A percentile compares a stretch with the other conserved stretches of the same genome.
phyloP scores from a whole-genome alignment of 106 monocot species.

The Dendrobium catenatum region DNA sequence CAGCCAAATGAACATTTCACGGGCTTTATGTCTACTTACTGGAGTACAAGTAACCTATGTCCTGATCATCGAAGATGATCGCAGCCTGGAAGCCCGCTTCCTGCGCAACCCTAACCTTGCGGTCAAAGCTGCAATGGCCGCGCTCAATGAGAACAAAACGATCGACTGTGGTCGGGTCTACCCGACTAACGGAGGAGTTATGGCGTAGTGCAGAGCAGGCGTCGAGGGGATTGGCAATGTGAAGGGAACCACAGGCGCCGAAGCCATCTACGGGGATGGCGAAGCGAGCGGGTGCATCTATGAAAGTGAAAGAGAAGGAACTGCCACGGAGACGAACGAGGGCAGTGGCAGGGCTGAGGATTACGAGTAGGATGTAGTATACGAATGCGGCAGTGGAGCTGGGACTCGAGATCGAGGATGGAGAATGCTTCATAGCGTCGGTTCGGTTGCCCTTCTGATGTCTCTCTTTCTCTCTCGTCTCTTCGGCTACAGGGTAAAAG shows the following conservation, averaged over 20 bases:
- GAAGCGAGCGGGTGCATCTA: constrained; percentile 85
- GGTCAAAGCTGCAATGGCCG: constrained; percentile 76
- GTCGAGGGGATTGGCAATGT: constrained; percentile 53
- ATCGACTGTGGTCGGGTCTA: not conserved
- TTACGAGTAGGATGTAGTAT: not conserved
- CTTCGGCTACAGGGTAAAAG: too few species aligned
- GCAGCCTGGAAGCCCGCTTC: constrained; percentile 46
- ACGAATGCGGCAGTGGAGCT: not conserved
- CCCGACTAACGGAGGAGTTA: not conserved
- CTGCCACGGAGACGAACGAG: constrained; percentile 47
- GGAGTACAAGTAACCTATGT: constrained; percentile 46
- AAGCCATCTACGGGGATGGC: constrained; percentile 46
- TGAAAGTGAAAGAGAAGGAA: constrained; percentile 68
- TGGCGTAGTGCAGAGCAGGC: constrained; percentile 45
- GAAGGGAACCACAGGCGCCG: constrained; percentile 74
- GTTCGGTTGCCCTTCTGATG: too few species aligned
- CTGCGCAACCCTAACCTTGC: constrained; percentile 84
- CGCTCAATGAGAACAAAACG: constrained; percentile 37
- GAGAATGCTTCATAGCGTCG: not conserved
- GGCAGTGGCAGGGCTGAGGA: constrained; percentile 37
- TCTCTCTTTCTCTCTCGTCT: too few species aligned
- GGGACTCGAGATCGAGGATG: not conserved
- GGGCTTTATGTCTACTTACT: constrained; percentile 24
- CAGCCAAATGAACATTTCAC: not conserved
- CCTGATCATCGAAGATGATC: constrained; percentile 64